Base-by-base conservation (phyloP, 257 asterid genomes). In the Plantago major region DNA sequence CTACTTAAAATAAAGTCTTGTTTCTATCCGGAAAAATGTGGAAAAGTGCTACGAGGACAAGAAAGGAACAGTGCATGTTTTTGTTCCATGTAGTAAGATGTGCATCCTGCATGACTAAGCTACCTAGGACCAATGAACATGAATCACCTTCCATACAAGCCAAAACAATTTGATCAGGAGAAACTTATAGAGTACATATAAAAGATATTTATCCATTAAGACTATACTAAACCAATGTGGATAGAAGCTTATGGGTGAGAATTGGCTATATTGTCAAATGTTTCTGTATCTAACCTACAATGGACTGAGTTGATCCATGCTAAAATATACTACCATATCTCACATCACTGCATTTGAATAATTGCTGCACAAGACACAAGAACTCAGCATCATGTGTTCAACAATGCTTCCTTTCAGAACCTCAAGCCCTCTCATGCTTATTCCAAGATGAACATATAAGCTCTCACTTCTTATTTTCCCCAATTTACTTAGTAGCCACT, bases 381-480 rank as follows among this genome's bases (percentile, higher is more conserved):
- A n/a, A n/a, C n/a, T n/a, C n/a, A n/a, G n/a, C n/a, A n/a, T n/a
- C n/a, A n/a, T n/a, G n/a, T n/a, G n/a, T n/a, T n/a, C n/a, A n/a
- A n/a, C n/a, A n/a, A n/a, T n/a, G n/a, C n/a, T n/a, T n/a, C n/a
- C n/a, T n/a, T n/a, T n/a, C n/a, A n/a, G n/a, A 50, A 86, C 74
- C 65, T 73, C 58, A 28, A 84, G 63, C 46, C 67, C 76, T 58
- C 90, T 77, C 89, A 78, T 84, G 89, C 82, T 87, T 89, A 67
- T 93, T 93, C 99, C 99, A 0, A 93, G 79, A 74, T 89, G 99
- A 58, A 87, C 83, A 37, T n/a, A n/a, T n/a, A 67, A 89, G 16
- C 99, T 84, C 53, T 46, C 52, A 64, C 75, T 74, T 4, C 64
- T 78, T 44, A 93, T 89, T 59, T 83, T 84, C 75, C 53, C 63